These are phyloP conservation scores for Hypoxylon sp. DNA, from an alignment of 2,329 filamentous ascomycete genomes.

Conservation along the genomic window DNA sequence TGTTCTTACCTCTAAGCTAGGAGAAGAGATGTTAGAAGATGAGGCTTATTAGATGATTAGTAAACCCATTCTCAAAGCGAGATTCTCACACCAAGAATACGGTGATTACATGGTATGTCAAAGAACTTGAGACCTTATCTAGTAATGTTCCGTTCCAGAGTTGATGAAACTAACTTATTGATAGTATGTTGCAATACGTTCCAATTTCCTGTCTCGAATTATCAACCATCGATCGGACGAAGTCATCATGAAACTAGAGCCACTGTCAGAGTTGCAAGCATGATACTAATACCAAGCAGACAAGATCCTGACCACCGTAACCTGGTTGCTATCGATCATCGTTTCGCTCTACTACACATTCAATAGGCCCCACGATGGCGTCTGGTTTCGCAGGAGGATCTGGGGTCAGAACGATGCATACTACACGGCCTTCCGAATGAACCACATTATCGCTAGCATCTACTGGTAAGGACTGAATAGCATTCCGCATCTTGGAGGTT, in stretches of 20 bases:
- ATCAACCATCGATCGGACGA: neutral
- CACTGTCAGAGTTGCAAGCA: neutral
- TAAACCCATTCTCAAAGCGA: conserved; percentile 81
- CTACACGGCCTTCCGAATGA: conserved; percentile 80
- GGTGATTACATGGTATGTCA: conserved; percentile 66
- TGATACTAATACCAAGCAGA: conserved; percentile 52
- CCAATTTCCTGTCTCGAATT: neutral
- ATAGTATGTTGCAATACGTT: conserved; percentile 22
- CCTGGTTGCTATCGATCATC: conserved; percentile 80
- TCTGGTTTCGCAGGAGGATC: conserved; percentile 71
- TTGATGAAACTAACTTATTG: conserved; percentile 8
- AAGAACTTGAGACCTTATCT: no score
- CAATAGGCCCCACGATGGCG: conserved; percentile 71
- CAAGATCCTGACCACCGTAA: conserved; percentile 78
- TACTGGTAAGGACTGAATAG: conserved; percentile 73
- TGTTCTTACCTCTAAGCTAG: conserved; percentile 12
- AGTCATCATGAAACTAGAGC: neutral
- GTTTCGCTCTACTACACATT: conserved; percentile 80
- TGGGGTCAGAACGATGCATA: conserved; percentile 78
- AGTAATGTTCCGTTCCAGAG: neutral
- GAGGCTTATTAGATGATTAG: conserved; percentile 53
- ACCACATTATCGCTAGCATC: conserved; percentile 71
- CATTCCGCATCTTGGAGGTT: neutral
- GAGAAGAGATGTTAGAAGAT: neutral
- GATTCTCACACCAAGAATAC: conserved; percentile 72